Evolutionary conservation across 164 flowering plant species (phyloP).

Genomic region (Cinnamomum chago): DNA sequence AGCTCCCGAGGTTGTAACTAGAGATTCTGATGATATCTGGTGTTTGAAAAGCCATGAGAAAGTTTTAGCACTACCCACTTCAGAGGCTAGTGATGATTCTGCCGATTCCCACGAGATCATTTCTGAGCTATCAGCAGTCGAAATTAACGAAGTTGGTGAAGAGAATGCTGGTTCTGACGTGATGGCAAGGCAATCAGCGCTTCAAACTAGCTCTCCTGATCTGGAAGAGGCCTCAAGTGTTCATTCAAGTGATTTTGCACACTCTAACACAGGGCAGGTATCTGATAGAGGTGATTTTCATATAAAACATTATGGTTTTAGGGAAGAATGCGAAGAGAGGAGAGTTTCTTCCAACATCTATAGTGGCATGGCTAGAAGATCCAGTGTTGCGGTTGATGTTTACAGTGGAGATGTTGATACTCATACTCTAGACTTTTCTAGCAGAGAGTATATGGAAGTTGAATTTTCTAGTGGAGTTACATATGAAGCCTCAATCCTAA

Average conservation of each 20-base stretch:
- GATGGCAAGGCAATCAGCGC: neutral
- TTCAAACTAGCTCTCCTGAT: constrained; percentile 2
- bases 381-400: constrained; percentile 13
- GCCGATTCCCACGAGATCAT: constrained; percentile 11
- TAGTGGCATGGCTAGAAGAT: constrained; percentile 27
- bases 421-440: constrained; percentile 6
- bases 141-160: constrained; percentile 5
- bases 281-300: constrained; percentile 10
- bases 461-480: constrained; percentile 12
- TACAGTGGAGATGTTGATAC: constrained; percentile 17
- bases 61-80: constrained; percentile 8
- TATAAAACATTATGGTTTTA: constrained; percentile 8
- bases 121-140: constrained; percentile 9
- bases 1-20: neutral
- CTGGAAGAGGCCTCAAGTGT: neutral
- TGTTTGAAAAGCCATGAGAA: constrained; percentile 11
- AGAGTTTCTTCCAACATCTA: constrained; percentile 13
- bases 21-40: constrained; percentile 4
- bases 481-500: constrained; percentile 16
- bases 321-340: constrained; percentile 17
- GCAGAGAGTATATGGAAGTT: neutral
- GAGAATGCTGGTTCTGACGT: constrained; percentile 18
- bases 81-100: constrained; percentile 14
- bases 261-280: constrained; percentile 13
- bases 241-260: neutral